Evolutionary conservation across 2,329 filamentous ascomycete species (phyloP), one percentile per base, ranked within the genome.

Genomic region (Ophiognomonia clavigignenti-juglandacearum): DNA sequence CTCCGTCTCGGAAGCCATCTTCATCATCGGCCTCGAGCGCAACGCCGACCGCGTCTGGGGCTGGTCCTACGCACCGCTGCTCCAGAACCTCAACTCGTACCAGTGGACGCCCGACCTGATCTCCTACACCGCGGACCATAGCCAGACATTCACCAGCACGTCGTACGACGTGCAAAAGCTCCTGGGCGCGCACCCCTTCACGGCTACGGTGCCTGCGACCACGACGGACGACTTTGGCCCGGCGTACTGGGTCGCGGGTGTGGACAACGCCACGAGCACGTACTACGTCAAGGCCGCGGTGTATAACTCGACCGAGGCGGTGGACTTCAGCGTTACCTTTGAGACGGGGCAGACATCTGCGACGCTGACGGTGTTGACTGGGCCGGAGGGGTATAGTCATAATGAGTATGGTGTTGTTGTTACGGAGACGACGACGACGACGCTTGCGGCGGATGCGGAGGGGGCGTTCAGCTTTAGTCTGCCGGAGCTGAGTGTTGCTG

Each of bases 1-100:
- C 22, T 69, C 75, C 8, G 77, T 86, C 3, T 75, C 74, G 13
- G 75, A 80, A 53, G 75, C 73, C 14, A 65, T 79, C n/a, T 78
- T 71, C 53, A 61, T 76, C 11, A 61, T 79, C 43, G 74, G 74
- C 27, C 68, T 70, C n/a, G 75, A 79, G 62, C 65, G 74, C 41
- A 78, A 77, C 58, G 43, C 46, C 16, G 50, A 49, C 35, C 19
- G 29, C 1, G 46, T 49, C 2, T 45, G 42, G 46, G 46, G 45
- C 1, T 35, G 37, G 2, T 43, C 42, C 4, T 49, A 49, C 34
- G 50, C 50, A 7, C 50, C 50, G 3, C 38, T 52, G 3, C 39
- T 52, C 8, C 46, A 52, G 35, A 74, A 71, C 57, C 63, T 75
- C 57, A 71, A 77, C 59, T 59, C 66, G 20, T 76, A 71, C 69